phyloP scores from a whole-genome alignment of 495 filamentous ascomycete genomes.

The Penicillium maclennaniae region DNA sequence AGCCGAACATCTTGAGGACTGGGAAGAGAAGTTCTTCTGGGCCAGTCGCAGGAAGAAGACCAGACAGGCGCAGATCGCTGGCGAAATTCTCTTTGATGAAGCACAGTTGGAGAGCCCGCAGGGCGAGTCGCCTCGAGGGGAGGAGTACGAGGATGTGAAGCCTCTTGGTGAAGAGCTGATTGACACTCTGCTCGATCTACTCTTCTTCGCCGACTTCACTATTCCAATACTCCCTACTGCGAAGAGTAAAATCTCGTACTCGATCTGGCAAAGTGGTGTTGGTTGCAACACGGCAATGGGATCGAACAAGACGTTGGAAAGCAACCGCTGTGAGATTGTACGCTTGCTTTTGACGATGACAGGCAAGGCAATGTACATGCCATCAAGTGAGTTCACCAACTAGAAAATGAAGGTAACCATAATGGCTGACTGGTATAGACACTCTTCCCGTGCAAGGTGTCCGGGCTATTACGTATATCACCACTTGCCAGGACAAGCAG shows the following conservation, averaged over 20 bases:
- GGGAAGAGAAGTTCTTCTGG: slow-evolving; percentile 97
- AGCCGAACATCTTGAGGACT: slow-evolving; percentile 75
- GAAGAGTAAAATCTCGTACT: slow-evolving; percentile 80
- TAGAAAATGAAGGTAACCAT: not conserved
- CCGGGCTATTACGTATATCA: slow-evolving; percentile 84
- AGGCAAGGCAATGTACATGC: slow-evolving; percentile 90
- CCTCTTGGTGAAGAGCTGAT: slow-evolving; percentile 92
- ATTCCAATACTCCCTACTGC: slow-evolving; percentile 63
- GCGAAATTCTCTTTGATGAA: slow-evolving; percentile 88
- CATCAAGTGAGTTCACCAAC: slow-evolving; percentile 54
- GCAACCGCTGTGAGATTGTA: slow-evolving; percentile 85
- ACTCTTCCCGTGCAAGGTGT: slow-evolving; percentile 81
- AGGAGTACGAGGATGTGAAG: slow-evolving; percentile 76
- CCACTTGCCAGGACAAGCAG: slow-evolving; percentile 85
- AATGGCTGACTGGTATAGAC: slow-evolving; percentile 39
- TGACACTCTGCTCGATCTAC: slow-evolving; percentile 81
- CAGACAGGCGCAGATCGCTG: slow-evolving; percentile 45
- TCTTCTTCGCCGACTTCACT: slow-evolving; percentile 90
- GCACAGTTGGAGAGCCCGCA: slow-evolving; percentile 49
- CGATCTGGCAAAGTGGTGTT: slow-evolving; percentile 97
- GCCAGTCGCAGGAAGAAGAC: slow-evolving; percentile 62
- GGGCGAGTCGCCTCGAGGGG: slow-evolving; percentile 40
- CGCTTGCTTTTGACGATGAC: slow-evolving; percentile 81
- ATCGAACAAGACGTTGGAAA: slow-evolving; percentile 86
- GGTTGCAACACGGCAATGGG: slow-evolving; percentile 88